Base-by-base conservation (phyloP, 2,329 filamentous ascomycete genomes). In the Diaporthe amygdali region DNA sequence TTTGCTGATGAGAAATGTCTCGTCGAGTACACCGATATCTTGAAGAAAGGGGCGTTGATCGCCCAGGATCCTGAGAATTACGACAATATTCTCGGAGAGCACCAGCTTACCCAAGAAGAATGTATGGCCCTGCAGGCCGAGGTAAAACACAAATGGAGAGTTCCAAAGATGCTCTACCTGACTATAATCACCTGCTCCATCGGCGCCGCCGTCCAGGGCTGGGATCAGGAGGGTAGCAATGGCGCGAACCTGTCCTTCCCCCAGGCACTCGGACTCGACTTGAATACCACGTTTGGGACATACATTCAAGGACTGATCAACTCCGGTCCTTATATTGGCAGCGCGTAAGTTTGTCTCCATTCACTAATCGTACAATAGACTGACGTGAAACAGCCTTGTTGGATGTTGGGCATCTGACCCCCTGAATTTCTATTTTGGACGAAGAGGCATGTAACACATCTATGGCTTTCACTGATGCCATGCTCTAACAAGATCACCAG, bases 101-200 rank as follows among this genome's bases (percentile, higher is more conserved):
- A 68, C 8, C 76, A 79, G 15, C 76, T 84, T 1, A 70, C 74
- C 3, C 76, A 77, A 0, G 74, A 77, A 88, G 92, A 93, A 77
- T 88, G 91, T 69, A 82, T 85, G n/a, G 85, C 84, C n/a, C 84
- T 96, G 25, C 83, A 84, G 59, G 84, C 90, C 70, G 92, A 94
- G 79, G 83, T 88, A 37, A 82, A 89, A n/a, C 91, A 94, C 84
- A 92, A 90, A 77, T 94, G 92, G 90, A 85, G 87, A 71, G 86
- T 92, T 46, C 90, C 92, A 0, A 83, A 76, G 75, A 86, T 87
- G 59, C 83, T 94, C 15, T 91, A 90, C 81, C 84, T 92, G 74
- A 93, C 84, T 52, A 84, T 85, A 76, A 79, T 83, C 27, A 83
- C 88, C 75, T 87, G 85, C 76, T 86, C 87, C 2, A 81, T 89